Base-by-base conservation (phyloP, 2,329 filamentous ascomycete genomes). In the Xylariaceae sp. region DNA sequence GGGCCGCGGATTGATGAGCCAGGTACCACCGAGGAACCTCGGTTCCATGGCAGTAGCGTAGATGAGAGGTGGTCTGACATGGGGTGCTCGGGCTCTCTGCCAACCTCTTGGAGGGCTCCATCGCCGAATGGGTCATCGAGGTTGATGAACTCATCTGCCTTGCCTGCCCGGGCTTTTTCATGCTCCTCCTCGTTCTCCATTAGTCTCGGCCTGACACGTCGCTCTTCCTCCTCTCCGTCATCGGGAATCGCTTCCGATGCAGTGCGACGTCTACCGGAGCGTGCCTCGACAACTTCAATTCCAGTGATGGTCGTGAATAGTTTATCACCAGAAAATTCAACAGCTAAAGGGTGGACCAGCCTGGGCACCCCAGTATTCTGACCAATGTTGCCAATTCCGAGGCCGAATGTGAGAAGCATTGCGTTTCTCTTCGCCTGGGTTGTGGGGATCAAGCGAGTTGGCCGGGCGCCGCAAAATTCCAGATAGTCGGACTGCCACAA, bases 61-160 rank as follows among this genome's bases (percentile, higher is more conserved):
- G 77, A 80, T 1, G 78, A 80, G 39, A 82, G 81, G 47, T 86
- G 82, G 53, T 95, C 88, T 4, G 84, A 82, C 47, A 94, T 79
- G 6, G 83, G 81, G 0, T 82, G 79, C 0, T 78, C 81, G 1
- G 82, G 87, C 35, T 89, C 83, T 71, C 70, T 66, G 20, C 70
- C 70, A 11, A 70, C 53, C 48, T 73, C 70, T 3, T 61, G 60
- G 18, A 48, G 50, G 27, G 42, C 55, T n/a, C 55, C 53, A 10
- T 61, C 49, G 21, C 21, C 44, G 37, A 59, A 56, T 4, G 56
- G 48, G 8, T 62, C 59, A 13, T 52, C 46, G 20, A 61, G 26
- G 24, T 66, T 50, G 27, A 55, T 33, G 27, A 65, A 59, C 0
- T 68, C 70, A 29, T 68, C 68, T 6, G 68, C 67, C 16, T 44